A percentile compares a stretch with the other conserved stretches of the same genome.
phyloP scores from a whole-genome alignment of 192 early-diverging fungal genomes.

The Podila horticola region DNA sequence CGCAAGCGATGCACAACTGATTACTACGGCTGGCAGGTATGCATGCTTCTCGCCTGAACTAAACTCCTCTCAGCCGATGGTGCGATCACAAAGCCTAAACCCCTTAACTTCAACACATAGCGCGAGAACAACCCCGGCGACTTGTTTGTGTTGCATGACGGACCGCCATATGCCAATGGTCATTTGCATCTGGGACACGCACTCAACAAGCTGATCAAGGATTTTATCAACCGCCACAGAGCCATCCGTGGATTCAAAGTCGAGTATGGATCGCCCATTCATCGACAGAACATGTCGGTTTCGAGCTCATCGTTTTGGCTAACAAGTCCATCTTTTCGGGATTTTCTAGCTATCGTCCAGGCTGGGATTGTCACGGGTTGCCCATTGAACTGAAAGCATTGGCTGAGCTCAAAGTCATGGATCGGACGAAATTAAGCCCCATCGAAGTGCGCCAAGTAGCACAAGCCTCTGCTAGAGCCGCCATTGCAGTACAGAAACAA shows the following conservation, averaged over 20 bases:
- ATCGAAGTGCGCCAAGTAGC: slow-evolving; percentile 65
- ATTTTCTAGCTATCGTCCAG: slow-evolving; percentile 72
- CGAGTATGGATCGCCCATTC: slow-evolving; percentile 48
- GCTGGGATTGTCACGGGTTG: slow-evolving; percentile 85
- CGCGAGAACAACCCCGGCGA: slow-evolving; percentile 70
- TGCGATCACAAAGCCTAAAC: background rate
- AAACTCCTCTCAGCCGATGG: background rate
- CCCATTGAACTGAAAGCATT: slow-evolving; percentile 87
- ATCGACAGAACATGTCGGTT: background rate
- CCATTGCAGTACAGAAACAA: slow-evolving; percentile 66
- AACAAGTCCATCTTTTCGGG: background rate
- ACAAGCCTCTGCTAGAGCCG: slow-evolving; percentile 66
- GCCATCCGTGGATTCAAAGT: slow-evolving; percentile 77
- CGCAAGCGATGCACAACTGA: slow-evolving; percentile 69
- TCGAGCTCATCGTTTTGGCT: background rate
- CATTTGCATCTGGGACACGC: slow-evolving; percentile 78
- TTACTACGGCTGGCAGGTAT: slow-evolving; percentile 80
- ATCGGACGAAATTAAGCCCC: slow-evolving; percentile 46
- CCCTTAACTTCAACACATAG: slow-evolving; percentile 21
- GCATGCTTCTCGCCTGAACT: background rate
- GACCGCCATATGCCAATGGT: slow-evolving; percentile 87
- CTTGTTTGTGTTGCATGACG: slow-evolving; percentile 83
- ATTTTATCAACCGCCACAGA: slow-evolving; percentile 79
- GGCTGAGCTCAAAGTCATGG: slow-evolving; percentile 60
- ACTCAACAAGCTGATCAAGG: slow-evolving; percentile 86